phyloP scores from a whole-genome alignment of 2,329 filamentous ascomycete species.

The Drechmeria coniospora region DNA sequence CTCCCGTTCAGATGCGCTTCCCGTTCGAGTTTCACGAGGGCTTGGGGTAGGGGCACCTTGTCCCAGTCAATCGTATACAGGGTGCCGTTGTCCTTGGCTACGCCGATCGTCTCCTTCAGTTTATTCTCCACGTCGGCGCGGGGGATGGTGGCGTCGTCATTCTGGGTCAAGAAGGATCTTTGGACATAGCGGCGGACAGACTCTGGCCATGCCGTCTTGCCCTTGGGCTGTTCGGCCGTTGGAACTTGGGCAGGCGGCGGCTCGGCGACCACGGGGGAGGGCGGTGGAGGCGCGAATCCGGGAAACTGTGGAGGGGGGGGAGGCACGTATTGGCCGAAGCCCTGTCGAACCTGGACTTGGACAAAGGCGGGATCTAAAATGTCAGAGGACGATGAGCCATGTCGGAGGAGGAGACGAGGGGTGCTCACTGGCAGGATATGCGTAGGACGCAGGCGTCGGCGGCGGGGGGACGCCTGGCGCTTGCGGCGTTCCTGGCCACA shows the following conservation, averaged over 20 bases:
- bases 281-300: constrained; percentile 14
- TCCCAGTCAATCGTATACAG: constrained; percentile 73
- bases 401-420: not conserved
- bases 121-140: constrained; percentile 66
- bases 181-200: constrained; percentile 82
- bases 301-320: constrained; percentile 18
- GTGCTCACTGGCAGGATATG: constrained; percentile 21
- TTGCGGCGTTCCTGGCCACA: constrained; percentile 21
- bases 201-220: constrained; percentile 64
- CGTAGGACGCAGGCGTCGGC: constrained; percentile 18
- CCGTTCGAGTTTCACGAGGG: constrained; percentile 61
- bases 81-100: constrained; percentile 57
- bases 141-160: constrained; percentile 46
- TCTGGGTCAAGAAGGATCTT: constrained; percentile 66
- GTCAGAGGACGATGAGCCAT: not conserved
- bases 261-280: constrained; percentile 12
- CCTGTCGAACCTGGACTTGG: constrained; percentile 46
- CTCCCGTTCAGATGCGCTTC: constrained; percentile 28
- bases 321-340: constrained; percentile 31
- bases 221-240: constrained; percentile 23
- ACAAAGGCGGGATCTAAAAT: constrained; percentile 39
- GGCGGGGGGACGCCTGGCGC: constrained; percentile 26
- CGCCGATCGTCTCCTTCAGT: constrained; percentile 71
- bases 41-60: constrained; percentile 67
- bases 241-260: constrained; percentile 13